Evolutionary conservation across 768 basidiomycete species (phyloP).

Genomic region (Multifurca ochricompacta): DNA sequence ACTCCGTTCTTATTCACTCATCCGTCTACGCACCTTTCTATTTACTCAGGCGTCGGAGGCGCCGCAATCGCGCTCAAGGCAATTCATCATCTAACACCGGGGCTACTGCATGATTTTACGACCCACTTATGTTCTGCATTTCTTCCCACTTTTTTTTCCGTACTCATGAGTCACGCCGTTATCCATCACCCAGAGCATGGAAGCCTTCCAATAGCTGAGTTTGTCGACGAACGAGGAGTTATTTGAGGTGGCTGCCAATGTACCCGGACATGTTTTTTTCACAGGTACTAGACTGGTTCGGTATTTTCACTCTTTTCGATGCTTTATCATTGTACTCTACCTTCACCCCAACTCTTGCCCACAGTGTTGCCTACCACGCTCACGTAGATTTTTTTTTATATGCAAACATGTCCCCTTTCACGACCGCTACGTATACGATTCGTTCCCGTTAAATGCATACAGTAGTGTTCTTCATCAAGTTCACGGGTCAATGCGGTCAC

Average conservation of each 20-base stretch:
- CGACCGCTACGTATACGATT: background rate
- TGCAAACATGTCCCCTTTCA: background rate
- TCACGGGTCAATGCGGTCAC: background rate
- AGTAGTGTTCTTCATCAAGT: background rate
- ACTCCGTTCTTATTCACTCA: background rate
- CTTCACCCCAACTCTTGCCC: background rate
- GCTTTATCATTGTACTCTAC: background rate
- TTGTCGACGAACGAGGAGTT: no score
- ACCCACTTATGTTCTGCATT: background rate
- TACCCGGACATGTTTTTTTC: background rate
- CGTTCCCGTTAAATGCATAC: background rate
- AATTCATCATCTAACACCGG: background rate
- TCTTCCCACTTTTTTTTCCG: background rate
- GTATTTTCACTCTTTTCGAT: background rate
- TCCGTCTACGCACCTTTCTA: background rate
- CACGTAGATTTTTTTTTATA: background rate
- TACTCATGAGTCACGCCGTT: background rate
- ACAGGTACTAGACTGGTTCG: background rate
- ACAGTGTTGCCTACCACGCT: background rate
- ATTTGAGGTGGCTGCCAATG: no score
- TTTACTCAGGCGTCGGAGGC: constrained; percentile 16
- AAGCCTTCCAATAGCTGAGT: background rate
- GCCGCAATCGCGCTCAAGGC: constrained; percentile 2
- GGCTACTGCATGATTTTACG: background rate
- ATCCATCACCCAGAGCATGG: background rate